Conservation (phyloP, 768 basidiomycete genomes). For the Tulasnella sp. region DNA sequence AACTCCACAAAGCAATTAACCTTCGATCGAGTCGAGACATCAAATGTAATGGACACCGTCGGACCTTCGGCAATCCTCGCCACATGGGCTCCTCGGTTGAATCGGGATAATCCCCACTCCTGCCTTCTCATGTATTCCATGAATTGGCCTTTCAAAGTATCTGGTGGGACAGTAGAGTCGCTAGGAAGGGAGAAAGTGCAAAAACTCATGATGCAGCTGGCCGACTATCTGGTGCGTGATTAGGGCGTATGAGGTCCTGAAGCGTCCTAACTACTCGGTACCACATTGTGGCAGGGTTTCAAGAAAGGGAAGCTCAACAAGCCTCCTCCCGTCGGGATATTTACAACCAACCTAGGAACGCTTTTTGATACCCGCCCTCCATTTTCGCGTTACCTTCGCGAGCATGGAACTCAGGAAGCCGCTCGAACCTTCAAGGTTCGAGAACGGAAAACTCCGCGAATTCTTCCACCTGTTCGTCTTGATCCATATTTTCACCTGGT, state of each 20-base stretch:
- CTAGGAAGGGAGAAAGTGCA: neutral
- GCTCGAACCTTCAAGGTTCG: neutral
- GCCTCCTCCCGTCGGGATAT: neutral
- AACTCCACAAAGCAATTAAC: constrained; percentile 25
- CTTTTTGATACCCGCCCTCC: neutral
- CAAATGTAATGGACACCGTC: constrained; percentile 40
- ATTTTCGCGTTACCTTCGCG: neutral
- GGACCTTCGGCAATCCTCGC: constrained; percentile 33
- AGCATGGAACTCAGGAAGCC: neutral
- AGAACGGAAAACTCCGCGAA: neutral
- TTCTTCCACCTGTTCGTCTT: neutral
- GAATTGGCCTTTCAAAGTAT: constrained; percentile 36
- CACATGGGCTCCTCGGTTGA: constrained; percentile 37
- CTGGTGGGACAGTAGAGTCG: neutral
- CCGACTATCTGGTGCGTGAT: neutral
- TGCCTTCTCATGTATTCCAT: constrained; percentile 40
- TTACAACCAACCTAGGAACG: neutral
- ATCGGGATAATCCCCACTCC: constrained; percentile 27
- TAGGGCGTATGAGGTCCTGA: too few relatives aligned
- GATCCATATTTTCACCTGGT: neutral
- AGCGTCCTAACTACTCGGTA: neutral
- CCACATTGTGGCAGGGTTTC: neutral
- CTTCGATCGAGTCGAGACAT: constrained; percentile 45
- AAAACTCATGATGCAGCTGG: neutral
- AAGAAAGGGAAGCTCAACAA: neutral